Evolutionary conservation across 225 moss, liverwort and hornwort genomes (phyloP).

Genomic region (Marchantia paleacea): DNA sequence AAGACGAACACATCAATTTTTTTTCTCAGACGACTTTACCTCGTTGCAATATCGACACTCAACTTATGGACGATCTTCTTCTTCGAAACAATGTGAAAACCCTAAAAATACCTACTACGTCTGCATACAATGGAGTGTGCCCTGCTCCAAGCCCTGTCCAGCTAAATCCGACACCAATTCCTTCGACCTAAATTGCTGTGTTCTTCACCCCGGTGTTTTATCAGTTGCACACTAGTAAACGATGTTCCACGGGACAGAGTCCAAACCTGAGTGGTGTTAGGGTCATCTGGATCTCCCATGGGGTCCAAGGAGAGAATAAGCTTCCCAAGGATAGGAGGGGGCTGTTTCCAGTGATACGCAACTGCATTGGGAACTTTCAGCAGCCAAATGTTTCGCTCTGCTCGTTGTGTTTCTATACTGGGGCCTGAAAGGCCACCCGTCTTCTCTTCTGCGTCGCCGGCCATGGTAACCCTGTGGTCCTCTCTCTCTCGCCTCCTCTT

Average conservation of each 20-base stretch:
- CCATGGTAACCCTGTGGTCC: constrained; percentile 16
- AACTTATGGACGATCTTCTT: not conserved
- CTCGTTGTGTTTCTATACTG: constrained; percentile 50
- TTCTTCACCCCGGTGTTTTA: not conserved
- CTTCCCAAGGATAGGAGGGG: constrained; percentile 69
- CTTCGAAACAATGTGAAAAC: not conserved
- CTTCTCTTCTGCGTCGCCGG: constrained; percentile 44
- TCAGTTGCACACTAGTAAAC: not conserved
- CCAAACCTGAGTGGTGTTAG: constrained; percentile 42
- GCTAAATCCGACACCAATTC: not conserved
- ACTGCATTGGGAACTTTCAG: constrained; percentile 83
- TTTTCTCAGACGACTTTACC: no score
- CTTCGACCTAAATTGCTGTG: not conserved
- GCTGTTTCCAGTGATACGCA: constrained; percentile 68
- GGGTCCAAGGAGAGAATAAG: constrained; percentile 78
- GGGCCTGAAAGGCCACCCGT: constrained; percentile 46
- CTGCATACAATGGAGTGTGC: not conserved
- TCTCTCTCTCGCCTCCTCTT: not conserved
- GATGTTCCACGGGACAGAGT: not conserved
- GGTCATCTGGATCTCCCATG: constrained; percentile 49
- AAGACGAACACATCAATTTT: no score
- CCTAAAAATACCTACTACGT: not conserved
- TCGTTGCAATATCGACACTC: no score
- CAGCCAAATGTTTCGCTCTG: constrained; percentile 80
- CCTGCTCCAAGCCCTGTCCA: not conserved